These are phyloP conservation scores for Dryas drummondii DNA, from an alignment of 306 rosid species.

Conservation along the genomic window DNA sequence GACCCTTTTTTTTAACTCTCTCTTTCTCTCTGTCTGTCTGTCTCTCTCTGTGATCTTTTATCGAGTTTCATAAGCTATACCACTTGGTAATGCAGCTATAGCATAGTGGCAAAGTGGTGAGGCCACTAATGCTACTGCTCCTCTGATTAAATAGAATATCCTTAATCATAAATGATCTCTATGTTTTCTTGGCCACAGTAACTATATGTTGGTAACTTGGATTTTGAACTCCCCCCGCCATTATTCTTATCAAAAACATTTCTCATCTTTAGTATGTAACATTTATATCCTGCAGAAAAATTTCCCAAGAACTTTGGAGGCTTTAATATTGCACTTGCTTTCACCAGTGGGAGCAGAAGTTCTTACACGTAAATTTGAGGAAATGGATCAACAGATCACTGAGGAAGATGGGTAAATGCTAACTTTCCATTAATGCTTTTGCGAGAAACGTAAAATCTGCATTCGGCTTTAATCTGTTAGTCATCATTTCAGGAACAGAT, in stretches of 20 bases:
- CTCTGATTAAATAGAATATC: not conserved
- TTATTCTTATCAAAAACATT: not conserved
- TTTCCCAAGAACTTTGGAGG: slow-evolving; percentile 94
- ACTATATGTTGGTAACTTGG: not conserved
- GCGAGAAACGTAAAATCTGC: slow-evolving; percentile 30
- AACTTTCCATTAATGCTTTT: slow-evolving; percentile 22
- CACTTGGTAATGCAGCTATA: not conserved
- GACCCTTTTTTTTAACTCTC: not conserved
- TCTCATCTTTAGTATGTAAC: slow-evolving; percentile 26
- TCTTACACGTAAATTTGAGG: slow-evolving; percentile 84
- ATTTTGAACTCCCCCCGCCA: not conserved
- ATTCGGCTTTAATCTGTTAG: slow-evolving; percentile 18
- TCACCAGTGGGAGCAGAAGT: slow-evolving; percentile 90
- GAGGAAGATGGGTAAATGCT: slow-evolving; percentile 69
- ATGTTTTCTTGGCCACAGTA: slow-evolving; percentile 15
- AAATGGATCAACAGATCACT: slow-evolving; percentile 64
- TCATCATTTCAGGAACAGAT: slow-evolving; percentile 49
- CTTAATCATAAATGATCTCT: slow-evolving; percentile 8
- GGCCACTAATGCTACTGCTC: slow-evolving; percentile 9
- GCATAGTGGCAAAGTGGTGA: not conserved
- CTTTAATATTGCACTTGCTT: slow-evolving; percentile 78
- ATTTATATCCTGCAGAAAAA: slow-evolving; percentile 48
- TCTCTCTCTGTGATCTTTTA: not conserved
- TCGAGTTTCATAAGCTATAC: slow-evolving; percentile 1
- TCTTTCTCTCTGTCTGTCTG: not conserved